phyloP scores from a whole-genome alignment of 495 filamentous ascomycete species.

The Penicillium atrosanguineum region DNA sequence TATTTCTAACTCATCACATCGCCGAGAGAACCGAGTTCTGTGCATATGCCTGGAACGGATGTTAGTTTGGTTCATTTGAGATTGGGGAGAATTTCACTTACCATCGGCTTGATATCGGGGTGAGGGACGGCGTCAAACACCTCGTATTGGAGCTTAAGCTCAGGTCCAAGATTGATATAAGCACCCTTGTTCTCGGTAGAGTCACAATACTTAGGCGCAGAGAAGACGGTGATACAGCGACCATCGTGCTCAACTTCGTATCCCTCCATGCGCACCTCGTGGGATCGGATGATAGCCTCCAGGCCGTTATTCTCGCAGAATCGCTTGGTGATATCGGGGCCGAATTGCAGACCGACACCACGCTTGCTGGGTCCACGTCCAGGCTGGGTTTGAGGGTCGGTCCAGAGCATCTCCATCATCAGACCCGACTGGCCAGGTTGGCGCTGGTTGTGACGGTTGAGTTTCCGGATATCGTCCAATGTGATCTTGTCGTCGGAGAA shows the following conservation, averaged over 20 bases:
- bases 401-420: constrained; percentile 99
- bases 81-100: constrained; percentile 36
- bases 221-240: constrained; percentile 98
- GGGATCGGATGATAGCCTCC: constrained; percentile 91
- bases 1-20: constrained; percentile 40
- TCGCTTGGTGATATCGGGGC: constrained; percentile 91
- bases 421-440: constrained; percentile 94
- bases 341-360: constrained; percentile 94
- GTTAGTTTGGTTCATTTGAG: constrained; percentile 25
- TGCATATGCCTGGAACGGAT: constrained; percentile 63
- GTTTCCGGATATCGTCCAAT: constrained; percentile 87
- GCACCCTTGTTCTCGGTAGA: constrained; percentile 97
- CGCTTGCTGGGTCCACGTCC: constrained; percentile 94
- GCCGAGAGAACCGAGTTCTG: constrained; percentile 74
- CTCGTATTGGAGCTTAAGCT: constrained; percentile 85
- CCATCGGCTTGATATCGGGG: constrained; percentile 93
- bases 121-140: constrained; percentile 97
- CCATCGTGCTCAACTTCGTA: constrained; percentile 98
- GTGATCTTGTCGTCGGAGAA: constrained; percentile 96
- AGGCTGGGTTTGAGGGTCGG: constrained; percentile 82
- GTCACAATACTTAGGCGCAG: constrained; percentile 96
- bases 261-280: constrained; percentile 96
- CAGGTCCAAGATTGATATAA: constrained; percentile 94
- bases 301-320: constrained; percentile 97
- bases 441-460: constrained; percentile 86